Evolutionary conservation across 768 basidiomycete genomes (phyloP).

Genomic region (Coprinopsis sp.): DNA sequence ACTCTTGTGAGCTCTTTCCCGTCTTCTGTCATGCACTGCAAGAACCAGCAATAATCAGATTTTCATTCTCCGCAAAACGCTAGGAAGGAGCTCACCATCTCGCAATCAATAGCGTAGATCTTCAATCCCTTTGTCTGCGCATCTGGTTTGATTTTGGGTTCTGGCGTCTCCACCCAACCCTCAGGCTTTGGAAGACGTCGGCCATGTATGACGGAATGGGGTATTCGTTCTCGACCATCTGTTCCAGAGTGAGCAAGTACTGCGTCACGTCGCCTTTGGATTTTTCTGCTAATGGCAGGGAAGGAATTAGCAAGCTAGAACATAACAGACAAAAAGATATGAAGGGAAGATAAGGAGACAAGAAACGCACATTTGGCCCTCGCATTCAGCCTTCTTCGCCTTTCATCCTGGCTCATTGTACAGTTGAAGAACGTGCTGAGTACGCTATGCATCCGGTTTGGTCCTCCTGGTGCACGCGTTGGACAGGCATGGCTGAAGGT

Average conservation of each 20-base stretch:
- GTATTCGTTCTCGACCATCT: slow-evolving; percentile 95
- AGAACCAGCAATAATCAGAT: no score
- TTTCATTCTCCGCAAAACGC: no score
- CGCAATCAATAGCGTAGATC: slow-evolving; percentile 90
- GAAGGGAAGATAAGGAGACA: background rate
- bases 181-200: slow-evolving; percentile 57
- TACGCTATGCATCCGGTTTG: slow-evolving; percentile 78
- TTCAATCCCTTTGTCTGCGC: slow-evolving; percentile 30
- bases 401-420: slow-evolving; percentile 77
- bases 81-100: slow-evolving; percentile 67
- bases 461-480: slow-evolving; percentile 88
- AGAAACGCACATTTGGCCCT: slow-evolving; percentile 32
- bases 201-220: slow-evolving; percentile 83
- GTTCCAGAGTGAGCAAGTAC: slow-evolving; percentile 72
- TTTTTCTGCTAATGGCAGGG: slow-evolving; percentile 46
- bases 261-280: slow-evolving; percentile 59
- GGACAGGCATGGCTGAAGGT: slow-evolving; percentile 93
- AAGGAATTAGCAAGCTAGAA: slow-evolving; percentile 7
- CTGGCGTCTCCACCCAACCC: slow-evolving; percentile 84
- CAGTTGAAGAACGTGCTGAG: slow-evolving; percentile 78
- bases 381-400: slow-evolving; percentile 54
- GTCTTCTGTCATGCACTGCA: slow-evolving; percentile 81
- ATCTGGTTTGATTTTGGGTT: slow-evolving; percentile 29
- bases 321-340: slow-evolving; percentile 1
- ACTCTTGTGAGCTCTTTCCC: slow-evolving; percentile 88